Conservation (phyloP, 2,329 filamentous ascomycete genomes). For the Zasmidium angulare region DNA sequence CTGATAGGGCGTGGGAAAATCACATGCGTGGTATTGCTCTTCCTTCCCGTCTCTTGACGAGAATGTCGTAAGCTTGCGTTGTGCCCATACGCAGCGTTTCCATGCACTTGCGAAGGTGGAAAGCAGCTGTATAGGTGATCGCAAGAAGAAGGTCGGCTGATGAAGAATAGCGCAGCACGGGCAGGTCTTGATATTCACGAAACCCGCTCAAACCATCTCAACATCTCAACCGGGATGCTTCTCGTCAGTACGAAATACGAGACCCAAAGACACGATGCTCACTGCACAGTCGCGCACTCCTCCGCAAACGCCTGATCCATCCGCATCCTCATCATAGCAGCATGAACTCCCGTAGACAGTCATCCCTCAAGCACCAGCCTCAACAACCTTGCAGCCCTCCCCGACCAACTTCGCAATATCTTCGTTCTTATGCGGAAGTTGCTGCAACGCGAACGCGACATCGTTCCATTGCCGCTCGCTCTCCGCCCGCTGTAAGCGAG, state of each 20-base stretch:
- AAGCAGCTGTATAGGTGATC: too few species aligned
- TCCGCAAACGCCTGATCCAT: not conserved
- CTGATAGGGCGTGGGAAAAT: not conserved
- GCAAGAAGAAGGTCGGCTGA: too few species aligned
- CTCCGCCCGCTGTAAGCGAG: constrained; percentile 79
- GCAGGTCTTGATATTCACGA: not conserved
- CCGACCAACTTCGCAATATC: constrained; percentile 75
- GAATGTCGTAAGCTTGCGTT: too few species aligned
- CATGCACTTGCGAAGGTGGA: too few species aligned
- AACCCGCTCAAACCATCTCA: not conserved
- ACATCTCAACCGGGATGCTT: not conserved
- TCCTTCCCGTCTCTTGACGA: too few species aligned
- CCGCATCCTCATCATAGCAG: not conserved
- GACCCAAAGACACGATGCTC: not conserved
- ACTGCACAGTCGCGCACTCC: not conserved
- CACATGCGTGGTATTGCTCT: not conserved
- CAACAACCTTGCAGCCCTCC: constrained; percentile 66
- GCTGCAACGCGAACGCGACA: constrained; percentile 84
- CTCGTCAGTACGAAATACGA: not conserved
- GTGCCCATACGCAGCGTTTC: too few species aligned
- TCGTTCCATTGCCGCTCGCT: constrained; percentile 97
- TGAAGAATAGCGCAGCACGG: too few species aligned
- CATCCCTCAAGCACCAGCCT: constrained; percentile 34
- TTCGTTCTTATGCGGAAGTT: constrained; percentile 91
- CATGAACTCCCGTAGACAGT: not conserved